phyloP scores from a whole-genome alignment of 495 filamentous ascomycete genomes.

The Paragyromitra xinjiangensis region DNA sequence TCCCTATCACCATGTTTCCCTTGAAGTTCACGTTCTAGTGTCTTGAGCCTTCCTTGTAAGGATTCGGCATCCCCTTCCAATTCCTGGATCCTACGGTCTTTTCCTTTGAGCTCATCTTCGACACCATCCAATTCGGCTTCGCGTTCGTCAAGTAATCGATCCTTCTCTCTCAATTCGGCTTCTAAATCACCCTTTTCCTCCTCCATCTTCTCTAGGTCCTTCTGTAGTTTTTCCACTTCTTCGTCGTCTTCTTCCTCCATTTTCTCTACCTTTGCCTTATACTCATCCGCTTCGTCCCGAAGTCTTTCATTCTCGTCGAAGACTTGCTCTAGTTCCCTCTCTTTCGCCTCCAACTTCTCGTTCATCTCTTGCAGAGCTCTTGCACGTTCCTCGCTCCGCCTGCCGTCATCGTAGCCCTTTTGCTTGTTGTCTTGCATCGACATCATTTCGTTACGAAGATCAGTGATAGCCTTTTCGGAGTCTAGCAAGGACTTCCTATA shows the following conservation, averaged over 20 bases:
- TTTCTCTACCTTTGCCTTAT: slow-evolving; percentile 72
- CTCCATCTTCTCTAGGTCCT: slow-evolving; percentile 66
- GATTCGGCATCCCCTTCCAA: slow-evolving; percentile 47
- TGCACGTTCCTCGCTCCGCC: slow-evolving; percentile 63
- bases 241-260: slow-evolving; percentile 72
- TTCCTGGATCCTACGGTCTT: slow-evolving; percentile 48
- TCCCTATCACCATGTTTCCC: slow-evolving; percentile 57
- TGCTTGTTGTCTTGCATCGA: slow-evolving; percentile 72
- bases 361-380: slow-evolving; percentile 65
- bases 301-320: slow-evolving; percentile 66
- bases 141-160: slow-evolving; percentile 68
- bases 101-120: slow-evolving; percentile 66
- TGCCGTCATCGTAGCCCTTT: slow-evolving; percentile 63
- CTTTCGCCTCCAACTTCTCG: slow-evolving; percentile 65
- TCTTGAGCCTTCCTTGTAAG: slow-evolving; percentile 40
- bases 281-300: slow-evolving; percentile 72
- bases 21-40: slow-evolving; percentile 61
- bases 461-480: slow-evolving; percentile 81
- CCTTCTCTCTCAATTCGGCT: slow-evolving; percentile 70
- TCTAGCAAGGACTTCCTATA: slow-evolving; percentile 80
- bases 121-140: slow-evolving; percentile 68
- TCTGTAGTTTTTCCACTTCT: slow-evolving; percentile 69
- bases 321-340: slow-evolving; percentile 55
- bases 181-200: slow-evolving; percentile 70
- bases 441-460: slow-evolving; percentile 76